These are phyloP conservation scores for Umbellularia californica DNA, from an alignment of 164 flowering plant species.

Conservation along the genomic window DNA sequence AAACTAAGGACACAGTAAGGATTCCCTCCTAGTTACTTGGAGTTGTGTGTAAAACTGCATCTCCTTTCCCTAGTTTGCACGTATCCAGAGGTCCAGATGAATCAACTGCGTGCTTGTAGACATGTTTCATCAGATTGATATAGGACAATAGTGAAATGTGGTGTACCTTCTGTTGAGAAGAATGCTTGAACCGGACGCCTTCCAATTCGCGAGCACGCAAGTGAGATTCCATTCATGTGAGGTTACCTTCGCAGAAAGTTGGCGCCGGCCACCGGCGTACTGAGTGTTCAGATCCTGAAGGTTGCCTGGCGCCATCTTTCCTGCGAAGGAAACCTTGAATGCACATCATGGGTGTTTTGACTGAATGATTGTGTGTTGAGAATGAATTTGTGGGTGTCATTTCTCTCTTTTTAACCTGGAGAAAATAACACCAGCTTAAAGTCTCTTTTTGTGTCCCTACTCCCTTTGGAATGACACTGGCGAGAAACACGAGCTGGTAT, in stretches of 20 bases:
- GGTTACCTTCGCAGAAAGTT: conserved; percentile 15
- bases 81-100: neutral
- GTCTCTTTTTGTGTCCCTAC: neutral
- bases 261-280: conserved; percentile 2
- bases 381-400: neutral
- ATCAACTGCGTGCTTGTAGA: neutral
- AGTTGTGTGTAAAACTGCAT: neutral
- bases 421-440: neutral
- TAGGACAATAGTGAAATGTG: too few relatives aligned
- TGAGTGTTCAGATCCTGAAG: neutral
- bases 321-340: conserved; percentile 17
- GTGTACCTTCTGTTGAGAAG: neutral
- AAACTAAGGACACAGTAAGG: neutral
- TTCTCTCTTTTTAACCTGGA: neutral
- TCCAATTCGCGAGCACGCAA: neutral
- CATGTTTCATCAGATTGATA: neutral
- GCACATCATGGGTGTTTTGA: neutral
- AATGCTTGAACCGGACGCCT: neutral
- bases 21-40: neutral
- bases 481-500: neutral
- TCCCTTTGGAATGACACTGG: neutral
- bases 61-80: neutral
- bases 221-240: neutral
- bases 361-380: neutral
- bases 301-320: conserved; percentile 21